Conservation (phyloP, 2,329 filamentous ascomycete species). For the Aspergillus pseudotamarii region DNA sequence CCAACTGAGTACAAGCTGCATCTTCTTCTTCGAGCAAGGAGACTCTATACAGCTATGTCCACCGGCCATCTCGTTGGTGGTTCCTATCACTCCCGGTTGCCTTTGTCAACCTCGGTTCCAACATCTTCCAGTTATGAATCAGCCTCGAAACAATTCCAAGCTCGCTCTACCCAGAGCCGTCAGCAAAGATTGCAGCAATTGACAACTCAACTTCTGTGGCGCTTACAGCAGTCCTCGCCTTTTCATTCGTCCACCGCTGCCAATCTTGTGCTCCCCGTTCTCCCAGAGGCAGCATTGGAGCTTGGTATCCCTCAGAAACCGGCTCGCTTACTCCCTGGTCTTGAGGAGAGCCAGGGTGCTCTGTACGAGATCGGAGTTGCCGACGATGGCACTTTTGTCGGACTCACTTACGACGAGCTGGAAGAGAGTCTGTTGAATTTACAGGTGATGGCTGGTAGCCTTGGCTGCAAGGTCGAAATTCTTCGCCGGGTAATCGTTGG, state of each 20-base stretch:
- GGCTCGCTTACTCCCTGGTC: constrained; percentile 65
- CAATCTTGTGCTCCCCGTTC: constrained; percentile 71
- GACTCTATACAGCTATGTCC: constrained; percentile 72
- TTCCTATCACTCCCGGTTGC: constrained; percentile 50
- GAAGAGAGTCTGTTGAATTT: constrained; percentile 86
- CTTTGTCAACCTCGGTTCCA: constrained; percentile 24
- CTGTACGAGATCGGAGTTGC: constrained; percentile 96
- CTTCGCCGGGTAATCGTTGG: constrained; percentile 82
- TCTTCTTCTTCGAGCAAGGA: constrained; percentile 76
- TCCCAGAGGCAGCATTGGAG: constrained; percentile 66
- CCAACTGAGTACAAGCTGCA: constrained; percentile 97
- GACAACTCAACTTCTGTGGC: constrained; percentile 93
- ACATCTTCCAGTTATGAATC: constrained; percentile 34
- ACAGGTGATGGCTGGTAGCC: constrained; percentile 85
- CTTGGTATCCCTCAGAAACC: constrained; percentile 59
- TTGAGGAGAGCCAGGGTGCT: constrained; percentile 91
- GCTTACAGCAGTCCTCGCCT: constrained; percentile 89
- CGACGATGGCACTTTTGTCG: constrained; percentile 89
- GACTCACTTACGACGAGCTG: constrained; percentile 86
- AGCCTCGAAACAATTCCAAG: constrained; percentile 40
- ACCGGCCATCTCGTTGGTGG: constrained; percentile 61
- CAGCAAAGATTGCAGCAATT: constrained; percentile 86
- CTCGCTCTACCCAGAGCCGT: constrained; percentile 67
- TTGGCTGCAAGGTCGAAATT: constrained; percentile 84
- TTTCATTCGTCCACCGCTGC: constrained; percentile 81